Evolutionary conservation across 805 yeast species (phyloP).

Genomic region (Yarrowia alimentaria): DNA sequence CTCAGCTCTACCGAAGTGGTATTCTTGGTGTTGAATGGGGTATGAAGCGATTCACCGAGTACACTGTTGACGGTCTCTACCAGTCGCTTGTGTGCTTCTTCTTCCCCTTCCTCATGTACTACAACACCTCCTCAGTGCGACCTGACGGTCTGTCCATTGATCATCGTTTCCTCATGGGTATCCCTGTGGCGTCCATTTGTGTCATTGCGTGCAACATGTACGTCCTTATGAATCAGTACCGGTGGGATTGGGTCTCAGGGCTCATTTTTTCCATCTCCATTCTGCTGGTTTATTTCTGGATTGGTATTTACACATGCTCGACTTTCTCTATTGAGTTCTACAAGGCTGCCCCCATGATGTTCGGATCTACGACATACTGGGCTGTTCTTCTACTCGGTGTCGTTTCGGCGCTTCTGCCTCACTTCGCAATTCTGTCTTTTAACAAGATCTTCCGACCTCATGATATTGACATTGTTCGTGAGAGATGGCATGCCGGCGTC

Average conservation of each 20-base stretch:
- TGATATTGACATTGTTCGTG: constrained; percentile 72
- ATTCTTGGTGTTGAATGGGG: constrained; percentile 66
- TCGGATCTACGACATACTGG: constrained; percentile 67
- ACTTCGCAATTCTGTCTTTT: constrained; percentile 52
- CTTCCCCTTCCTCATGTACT: constrained; percentile 64
- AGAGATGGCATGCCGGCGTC: constrained; percentile 53
- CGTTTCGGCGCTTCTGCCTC: constrained; percentile 57
- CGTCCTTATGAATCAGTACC: constrained; percentile 62
- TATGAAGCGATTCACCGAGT: constrained; percentile 55
- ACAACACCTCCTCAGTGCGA: constrained; percentile 44
- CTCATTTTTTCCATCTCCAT: constrained; percentile 55
- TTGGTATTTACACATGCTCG: constrained; percentile 70
- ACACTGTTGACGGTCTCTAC: constrained; percentile 71
- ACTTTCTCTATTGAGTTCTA: constrained; percentile 57
- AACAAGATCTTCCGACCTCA: constrained; percentile 55
- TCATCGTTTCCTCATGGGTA: constrained; percentile 72
- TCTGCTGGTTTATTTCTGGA: constrained; percentile 66
- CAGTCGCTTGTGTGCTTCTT: constrained; percentile 69
- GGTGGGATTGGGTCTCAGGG: constrained; percentile 75
- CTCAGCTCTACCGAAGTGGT: constrained; percentile 69
- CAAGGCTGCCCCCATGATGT: constrained; percentile 59
- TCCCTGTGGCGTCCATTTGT: constrained; percentile 56
- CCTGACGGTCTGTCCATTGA: constrained; percentile 54
- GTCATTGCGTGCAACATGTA: constrained; percentile 65
- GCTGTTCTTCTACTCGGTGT: constrained; percentile 57